These are phyloP conservation scores for Citrus trifoliata DNA, from an alignment of 345 rosid genomes.

Conservation along the genomic window DNA sequence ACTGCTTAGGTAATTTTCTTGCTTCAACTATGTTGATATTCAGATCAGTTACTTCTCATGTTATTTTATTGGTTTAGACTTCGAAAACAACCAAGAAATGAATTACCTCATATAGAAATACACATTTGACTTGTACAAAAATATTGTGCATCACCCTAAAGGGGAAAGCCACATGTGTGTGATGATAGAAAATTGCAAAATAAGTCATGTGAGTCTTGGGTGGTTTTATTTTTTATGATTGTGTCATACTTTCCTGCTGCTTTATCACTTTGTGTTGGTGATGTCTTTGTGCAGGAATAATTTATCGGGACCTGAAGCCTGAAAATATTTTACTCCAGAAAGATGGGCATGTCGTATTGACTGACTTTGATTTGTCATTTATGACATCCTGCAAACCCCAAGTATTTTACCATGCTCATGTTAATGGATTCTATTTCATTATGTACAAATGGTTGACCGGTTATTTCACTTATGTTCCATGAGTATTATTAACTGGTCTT, in stretches of 20 bases:
- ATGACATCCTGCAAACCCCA: constrained; percentile 72
- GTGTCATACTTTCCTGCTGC: not conserved
- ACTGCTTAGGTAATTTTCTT: constrained; percentile 72
- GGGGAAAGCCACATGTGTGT: not conserved
- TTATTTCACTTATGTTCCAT: not conserved
- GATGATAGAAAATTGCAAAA: not conserved
- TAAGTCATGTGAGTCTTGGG: not conserved
- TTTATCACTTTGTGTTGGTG: not conserved
- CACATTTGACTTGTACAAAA: not conserved
- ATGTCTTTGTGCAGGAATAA: constrained; percentile 51
- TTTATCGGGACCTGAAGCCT: constrained; percentile 93
- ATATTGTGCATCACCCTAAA: not conserved
- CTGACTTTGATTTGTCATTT: constrained; percentile 94
- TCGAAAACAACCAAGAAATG: not conserved
- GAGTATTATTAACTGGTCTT: not conserved
- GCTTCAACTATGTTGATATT: not conserved
- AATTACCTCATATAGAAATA: not conserved
- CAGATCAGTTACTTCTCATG: not conserved
- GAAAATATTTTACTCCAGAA: constrained; percentile 84
- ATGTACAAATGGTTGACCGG: not conserved
- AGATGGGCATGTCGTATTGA: constrained; percentile 79
- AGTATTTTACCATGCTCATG: constrained; percentile 33
- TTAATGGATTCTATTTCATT: not conserved
- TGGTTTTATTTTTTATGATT: not conserved
- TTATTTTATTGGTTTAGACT: not conserved